Evolutionary conservation across 352 stramenopile genomes (phyloP).

Genomic region (Globisporangium camurandrum): DNA sequence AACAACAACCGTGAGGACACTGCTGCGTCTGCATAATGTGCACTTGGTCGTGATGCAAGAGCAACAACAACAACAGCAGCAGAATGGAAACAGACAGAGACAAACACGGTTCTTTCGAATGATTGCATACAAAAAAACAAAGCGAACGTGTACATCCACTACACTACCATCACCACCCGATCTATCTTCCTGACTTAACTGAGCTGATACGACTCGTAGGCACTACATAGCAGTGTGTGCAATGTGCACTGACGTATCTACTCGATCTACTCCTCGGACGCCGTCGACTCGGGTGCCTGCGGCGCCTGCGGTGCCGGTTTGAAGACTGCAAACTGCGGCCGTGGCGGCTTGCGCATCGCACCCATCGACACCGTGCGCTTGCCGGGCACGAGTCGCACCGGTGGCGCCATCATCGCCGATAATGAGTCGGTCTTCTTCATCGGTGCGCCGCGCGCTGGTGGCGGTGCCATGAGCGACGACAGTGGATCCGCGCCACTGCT

Average conservation of each 20-base stretch:
- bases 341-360: conserved; percentile 40
- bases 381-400: conserved; percentile 32
- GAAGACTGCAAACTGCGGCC: conserved; percentile 84
- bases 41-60: no score
- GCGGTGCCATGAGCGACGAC: conserved; percentile 74
- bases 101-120: background rate
- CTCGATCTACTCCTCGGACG: conserved; percentile 12
- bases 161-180: background rate
- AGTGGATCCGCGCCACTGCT: conserved; percentile 42
- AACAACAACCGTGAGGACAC: background rate
- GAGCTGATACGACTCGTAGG: background rate
- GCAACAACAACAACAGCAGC: background rate
- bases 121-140: background rate
- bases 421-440: conserved; percentile 84
- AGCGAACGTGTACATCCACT: no score
- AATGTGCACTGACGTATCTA: background rate
- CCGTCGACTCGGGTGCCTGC: conserved; percentile 8
- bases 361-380: conserved; percentile 21
- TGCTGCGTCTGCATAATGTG: no score
- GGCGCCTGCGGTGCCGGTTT: conserved; percentile 37
- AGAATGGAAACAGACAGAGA: no score
- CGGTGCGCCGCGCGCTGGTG: conserved; percentile 32
- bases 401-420: conserved; percentile 82
- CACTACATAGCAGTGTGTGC: background rate
- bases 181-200: background rate